Evolutionary conservation across 1,284 basidiomycete genomes (phyloP).

Genomic region (Takashimella koratensis): DNA sequence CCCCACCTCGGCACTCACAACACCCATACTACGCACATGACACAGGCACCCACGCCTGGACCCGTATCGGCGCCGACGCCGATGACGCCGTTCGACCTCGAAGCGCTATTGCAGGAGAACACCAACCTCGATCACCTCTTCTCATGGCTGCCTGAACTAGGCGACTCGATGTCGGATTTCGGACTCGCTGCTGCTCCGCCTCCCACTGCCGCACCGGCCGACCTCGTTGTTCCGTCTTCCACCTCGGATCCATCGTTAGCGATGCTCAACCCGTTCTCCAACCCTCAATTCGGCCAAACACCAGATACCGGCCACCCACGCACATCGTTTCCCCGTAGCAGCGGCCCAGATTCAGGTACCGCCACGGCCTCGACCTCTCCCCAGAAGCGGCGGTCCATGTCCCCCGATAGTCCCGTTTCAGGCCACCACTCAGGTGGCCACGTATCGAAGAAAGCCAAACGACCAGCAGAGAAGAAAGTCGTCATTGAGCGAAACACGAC

Average conservation of each 20-base stretch:
- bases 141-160: slow-evolving; percentile 41
- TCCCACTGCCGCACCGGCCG: slow-evolving; percentile 6
- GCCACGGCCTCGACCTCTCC: slow-evolving; percentile 9
- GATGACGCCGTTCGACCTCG: slow-evolving; percentile 42
- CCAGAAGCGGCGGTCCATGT: slow-evolving; percentile 15
- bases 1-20: too few relatives aligned
- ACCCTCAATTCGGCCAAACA: not conserved
- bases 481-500: slow-evolving; percentile 30
- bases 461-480: slow-evolving; percentile 37
- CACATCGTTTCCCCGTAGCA: not conserved
- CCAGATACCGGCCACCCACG: too few relatives aligned
- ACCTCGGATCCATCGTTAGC: not conserved
- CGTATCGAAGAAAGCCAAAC: slow-evolving; percentile 28
- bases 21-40: not conserved
- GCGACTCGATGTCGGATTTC: slow-evolving; percentile 1
- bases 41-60: not conserved
- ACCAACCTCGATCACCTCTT: slow-evolving; percentile 33
- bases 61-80: not conserved
- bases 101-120: slow-evolving; percentile 35
- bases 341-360: not conserved
- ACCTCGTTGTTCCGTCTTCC: slow-evolving; percentile 10
- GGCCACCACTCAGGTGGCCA: slow-evolving; percentile 10
- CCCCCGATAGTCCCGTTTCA: slow-evolving; percentile 18
- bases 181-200: not conserved
- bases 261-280: not conserved